Evolutionary conservation across 2,329 filamentous ascomycete genomes (phyloP), one percentile per base, ranked within the genome.

Genomic region (Sclerotinia minor): DNA sequence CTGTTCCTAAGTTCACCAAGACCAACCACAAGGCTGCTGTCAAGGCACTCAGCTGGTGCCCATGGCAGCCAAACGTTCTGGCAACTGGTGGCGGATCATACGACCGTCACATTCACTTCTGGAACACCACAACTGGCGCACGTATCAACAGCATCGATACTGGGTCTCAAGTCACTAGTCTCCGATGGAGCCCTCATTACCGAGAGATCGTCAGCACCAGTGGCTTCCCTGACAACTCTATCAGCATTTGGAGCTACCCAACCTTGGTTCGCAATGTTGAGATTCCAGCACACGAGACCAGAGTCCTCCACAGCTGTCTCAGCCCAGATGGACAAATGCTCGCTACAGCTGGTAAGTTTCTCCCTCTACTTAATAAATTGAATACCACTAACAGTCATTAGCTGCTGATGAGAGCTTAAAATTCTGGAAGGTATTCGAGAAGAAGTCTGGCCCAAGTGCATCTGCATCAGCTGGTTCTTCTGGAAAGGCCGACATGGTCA

Each of bases 401-500:
- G 92, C 94, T 74, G 94, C 94, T 49, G 95, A 99, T 76, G 95
- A 99, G 84, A 94, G 90, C 77, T 85, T 99, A 80, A 99, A 99
- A 83, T 99, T 99, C 85, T 99, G 95, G 95, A 99, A 99, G 88
- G 86, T 99, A 75, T 99, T 99, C 77, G 95, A 99, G 86, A 97
- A 97, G 87, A 98, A 97, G 87, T 84, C 94, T 24, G 93, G 92
- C 67, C 83, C 86, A 69, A 82, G 86, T 69, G 86, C 89, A 64
- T 86, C 87, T 60, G 83, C 88, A 66, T 84, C 86, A 73, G 85
- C 89, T 68, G 88, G 88, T 71, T 83, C 90, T 69, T 89, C 89
- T 61, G 87, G 86, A 80, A 94, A 94, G 82, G 92, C 91, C 67
- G 88, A 92, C 76, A 90, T 94, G 85, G 88, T 88, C 78, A 97